A percentile compares a stretch with the other conserved stretches of the same genome.
phyloP scores from a whole-genome alignment of 441 rosid species.

The Euphorbia schlechtendalii region DNA sequence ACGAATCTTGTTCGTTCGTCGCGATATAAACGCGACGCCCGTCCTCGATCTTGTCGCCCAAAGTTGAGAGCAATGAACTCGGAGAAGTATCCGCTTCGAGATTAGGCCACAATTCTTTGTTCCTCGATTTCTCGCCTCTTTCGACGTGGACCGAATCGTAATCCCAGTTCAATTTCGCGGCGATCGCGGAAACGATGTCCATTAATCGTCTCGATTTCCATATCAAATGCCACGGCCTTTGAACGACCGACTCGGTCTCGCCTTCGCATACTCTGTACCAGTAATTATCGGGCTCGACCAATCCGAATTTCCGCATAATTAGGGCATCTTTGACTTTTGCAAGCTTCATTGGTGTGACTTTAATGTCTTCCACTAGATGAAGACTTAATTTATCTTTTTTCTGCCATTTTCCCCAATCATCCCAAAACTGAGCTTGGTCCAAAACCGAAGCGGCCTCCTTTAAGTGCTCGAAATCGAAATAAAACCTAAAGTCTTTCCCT shows the following conservation, averaged over 20 bases:
- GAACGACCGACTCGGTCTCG: constrained; percentile 69
- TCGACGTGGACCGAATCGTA: constrained; percentile 74
- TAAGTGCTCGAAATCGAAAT: constrained; percentile 90
- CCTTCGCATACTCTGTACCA: constrained; percentile 96
- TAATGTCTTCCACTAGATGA: constrained; percentile 63
- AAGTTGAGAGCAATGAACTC: no score
- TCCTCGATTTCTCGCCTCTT: constrained; percentile 81
- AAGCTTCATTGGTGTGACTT: constrained; percentile 73
- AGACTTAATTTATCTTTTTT: constrained; percentile 42
- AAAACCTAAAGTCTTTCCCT: constrained; percentile 88
- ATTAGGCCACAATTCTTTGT: constrained; percentile 36
- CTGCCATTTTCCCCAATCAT: constrained; percentile 75
- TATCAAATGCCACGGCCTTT: constrained; percentile 78
- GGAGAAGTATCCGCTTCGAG: no score
- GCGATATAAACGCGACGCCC: constrained; percentile 79
- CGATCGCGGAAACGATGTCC: constrained; percentile 75
- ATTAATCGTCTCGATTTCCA: constrained; percentile 90
- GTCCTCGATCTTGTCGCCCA: constrained; percentile 49
- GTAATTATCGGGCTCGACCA: constrained; percentile 85
- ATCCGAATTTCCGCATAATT: constrained; percentile 87
- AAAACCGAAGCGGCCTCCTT: constrained; percentile 80
- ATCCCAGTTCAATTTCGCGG: constrained; percentile 82
- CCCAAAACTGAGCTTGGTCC: constrained; percentile 87
- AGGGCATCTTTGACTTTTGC: constrained; percentile 49
- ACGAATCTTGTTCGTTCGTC: constrained; percentile 63